phyloP scores from a whole-genome alignment of 805 yeast genomes.

The Suhomyces faveliae region DNA sequence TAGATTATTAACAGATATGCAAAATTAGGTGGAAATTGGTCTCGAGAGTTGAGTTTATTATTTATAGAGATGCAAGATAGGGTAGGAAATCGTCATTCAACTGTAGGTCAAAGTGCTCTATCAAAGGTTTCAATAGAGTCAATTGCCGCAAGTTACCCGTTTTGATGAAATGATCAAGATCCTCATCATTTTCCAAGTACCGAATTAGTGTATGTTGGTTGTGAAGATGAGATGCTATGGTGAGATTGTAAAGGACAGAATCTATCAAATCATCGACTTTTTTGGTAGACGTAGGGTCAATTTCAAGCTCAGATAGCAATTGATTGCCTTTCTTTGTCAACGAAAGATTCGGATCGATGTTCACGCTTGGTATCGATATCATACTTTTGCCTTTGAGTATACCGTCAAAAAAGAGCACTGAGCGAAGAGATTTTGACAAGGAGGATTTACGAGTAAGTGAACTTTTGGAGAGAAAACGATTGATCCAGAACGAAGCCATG shows the following conservation, averaged over 20 bases:
- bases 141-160: constrained; percentile 20
- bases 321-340: neutral
- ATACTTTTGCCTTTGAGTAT: neutral
- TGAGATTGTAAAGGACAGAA: constrained; percentile 58
- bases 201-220: constrained; percentile 19
- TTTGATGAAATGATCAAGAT: constrained; percentile 25
- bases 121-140: constrained; percentile 13
- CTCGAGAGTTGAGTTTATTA: no score
- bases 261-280: constrained; percentile 70
- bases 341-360: neutral
- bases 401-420: constrained; percentile 11
- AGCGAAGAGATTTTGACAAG: constrained; percentile 11
- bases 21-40: neutral
- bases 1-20: neutral
- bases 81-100: constrained; percentile 12
- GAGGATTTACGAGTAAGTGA: constrained; percentile 5
- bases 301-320: neutral
- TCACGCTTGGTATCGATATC: constrained; percentile 1
- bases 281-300: constrained; percentile 3
- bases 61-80: neutral
- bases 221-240: constrained; percentile 41
- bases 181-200: constrained; percentile 17
- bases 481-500: constrained; percentile 40
- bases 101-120: constrained; percentile 13
- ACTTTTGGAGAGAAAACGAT: constrained; percentile 27